These are phyloP conservation scores for Quercus berberidifolia DNA, from an alignment of 306 rosid species.

Conservation along the genomic window DNA sequence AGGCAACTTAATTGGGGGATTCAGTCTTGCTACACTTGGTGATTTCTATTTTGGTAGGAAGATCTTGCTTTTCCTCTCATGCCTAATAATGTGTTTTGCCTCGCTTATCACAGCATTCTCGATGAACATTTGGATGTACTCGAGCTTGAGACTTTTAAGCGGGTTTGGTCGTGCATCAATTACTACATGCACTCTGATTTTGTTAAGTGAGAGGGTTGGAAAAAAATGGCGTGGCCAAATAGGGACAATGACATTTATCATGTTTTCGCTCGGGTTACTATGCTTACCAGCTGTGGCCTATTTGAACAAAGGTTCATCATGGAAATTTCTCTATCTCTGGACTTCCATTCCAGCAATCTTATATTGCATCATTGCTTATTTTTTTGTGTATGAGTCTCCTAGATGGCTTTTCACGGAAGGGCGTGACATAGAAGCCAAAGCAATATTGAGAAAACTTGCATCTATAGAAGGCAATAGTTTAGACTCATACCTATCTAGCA, in stretches of 20 bases:
- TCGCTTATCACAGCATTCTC: slow-evolving; percentile 15
- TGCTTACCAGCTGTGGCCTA: slow-evolving; percentile 21
- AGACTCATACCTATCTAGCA: not conserved
- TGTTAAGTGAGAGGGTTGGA: too few relatives aligned
- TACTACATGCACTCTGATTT: not conserved
- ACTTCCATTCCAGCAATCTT: slow-evolving; percentile 21
- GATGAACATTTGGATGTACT: slow-evolving; percentile 37
- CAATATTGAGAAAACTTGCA: not conserved
- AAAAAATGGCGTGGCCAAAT: too few relatives aligned
- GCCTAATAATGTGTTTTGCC: slow-evolving; percentile 20
- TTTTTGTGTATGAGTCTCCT: slow-evolving; percentile 23
- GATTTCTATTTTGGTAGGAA: slow-evolving; percentile 42
- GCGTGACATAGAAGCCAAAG: not conserved
- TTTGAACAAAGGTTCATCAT: slow-evolving; percentile 12
- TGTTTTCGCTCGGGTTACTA: too few relatives aligned
- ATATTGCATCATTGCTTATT: not conserved
- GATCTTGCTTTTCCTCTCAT: slow-evolving; percentile 23
- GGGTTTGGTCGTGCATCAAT: slow-evolving; percentile 30
- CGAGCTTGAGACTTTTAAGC: slow-evolving; percentile 15
- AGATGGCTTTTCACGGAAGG: slow-evolving; percentile 28
- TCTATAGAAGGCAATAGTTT: not conserved
- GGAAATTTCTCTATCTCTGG: slow-evolving; percentile 31
- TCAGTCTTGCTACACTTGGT: slow-evolving; percentile 33
- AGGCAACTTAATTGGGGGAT: slow-evolving; percentile 27
- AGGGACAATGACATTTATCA: too few relatives aligned